Conservation (phyloP, 139 green algal species). For the Volvox reticuliferus region DNA sequence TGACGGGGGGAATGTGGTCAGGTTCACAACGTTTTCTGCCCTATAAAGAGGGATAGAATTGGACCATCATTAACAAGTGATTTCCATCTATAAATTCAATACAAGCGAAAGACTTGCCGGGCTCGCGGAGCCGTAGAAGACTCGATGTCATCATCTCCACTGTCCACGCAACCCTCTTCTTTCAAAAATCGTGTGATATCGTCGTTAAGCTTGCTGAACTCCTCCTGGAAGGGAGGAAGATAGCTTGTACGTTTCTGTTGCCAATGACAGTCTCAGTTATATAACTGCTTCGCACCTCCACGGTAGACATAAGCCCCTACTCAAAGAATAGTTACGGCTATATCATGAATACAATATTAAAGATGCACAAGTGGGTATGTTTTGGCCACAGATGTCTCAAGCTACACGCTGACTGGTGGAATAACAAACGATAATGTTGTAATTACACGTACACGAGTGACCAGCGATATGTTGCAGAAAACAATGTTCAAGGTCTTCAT, state of each 20-base stretch:
- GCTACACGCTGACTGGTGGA: no score
- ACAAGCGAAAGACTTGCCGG: neutral
- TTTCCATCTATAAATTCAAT: no score
- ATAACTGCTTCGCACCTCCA: constrained; percentile 13
- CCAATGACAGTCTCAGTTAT: neutral
- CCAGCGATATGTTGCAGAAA: no score
- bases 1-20: neutral
- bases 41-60: no score
- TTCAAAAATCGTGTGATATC: constrained; percentile 12
- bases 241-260: neutral
- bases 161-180: constrained; percentile 14
- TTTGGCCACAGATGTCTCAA: no score
- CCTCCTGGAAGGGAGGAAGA: constrained; percentile 7
- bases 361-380: no score
- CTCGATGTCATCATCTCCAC: constrained; percentile 16
- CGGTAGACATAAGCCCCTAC: neutral
- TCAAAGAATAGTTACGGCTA: neutral
- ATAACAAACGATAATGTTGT: no score
- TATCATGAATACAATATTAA: neutral
- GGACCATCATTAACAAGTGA: no score
- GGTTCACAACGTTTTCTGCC: no score
- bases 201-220: neutral
- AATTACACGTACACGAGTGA: no score
- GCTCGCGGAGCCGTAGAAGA: neutral
- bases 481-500: no score